phyloP scores from a whole-genome alignment of 306 rosid genomes.

The Prunus kanzakura region DNA sequence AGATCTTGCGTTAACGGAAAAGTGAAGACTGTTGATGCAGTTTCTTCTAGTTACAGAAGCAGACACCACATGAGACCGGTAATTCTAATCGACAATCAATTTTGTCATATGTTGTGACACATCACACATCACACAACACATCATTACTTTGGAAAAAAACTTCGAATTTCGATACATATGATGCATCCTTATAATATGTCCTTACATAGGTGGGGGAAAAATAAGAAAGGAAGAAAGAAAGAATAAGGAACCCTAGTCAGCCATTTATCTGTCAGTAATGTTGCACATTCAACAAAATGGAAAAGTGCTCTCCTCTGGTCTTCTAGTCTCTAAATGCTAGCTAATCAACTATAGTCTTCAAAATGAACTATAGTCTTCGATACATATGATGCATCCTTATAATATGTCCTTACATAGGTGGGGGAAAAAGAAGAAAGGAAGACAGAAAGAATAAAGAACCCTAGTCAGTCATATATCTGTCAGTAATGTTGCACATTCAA shows the following conservation, averaged over 20 bases:
- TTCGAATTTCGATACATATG: not conserved
- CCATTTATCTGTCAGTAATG: not conserved
- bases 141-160: not conserved
- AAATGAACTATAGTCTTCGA: not conserved
- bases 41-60: not conserved
- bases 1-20: slow-evolving; percentile 2
- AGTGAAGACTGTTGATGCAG: not conserved
- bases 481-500: not conserved
- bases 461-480: not conserved
- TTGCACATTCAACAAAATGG: not conserved
- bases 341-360: not conserved
- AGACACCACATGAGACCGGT: not conserved
- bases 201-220: too few relatives aligned
- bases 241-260: not conserved
- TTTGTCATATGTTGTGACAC: not conserved
- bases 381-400: not conserved
- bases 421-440: too few relatives aligned
- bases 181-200: not conserved
- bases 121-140: not conserved
- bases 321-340: not conserved
- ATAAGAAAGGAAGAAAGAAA: not conserved
- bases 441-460: not conserved
- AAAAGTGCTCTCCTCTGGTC: not conserved
- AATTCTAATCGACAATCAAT: not conserved
- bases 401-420: too few relatives aligned